These are phyloP conservation scores for Pinus tabuliformis DNA, from an alignment of 75 land plant genomes.

Conservation along the genomic window DNA sequence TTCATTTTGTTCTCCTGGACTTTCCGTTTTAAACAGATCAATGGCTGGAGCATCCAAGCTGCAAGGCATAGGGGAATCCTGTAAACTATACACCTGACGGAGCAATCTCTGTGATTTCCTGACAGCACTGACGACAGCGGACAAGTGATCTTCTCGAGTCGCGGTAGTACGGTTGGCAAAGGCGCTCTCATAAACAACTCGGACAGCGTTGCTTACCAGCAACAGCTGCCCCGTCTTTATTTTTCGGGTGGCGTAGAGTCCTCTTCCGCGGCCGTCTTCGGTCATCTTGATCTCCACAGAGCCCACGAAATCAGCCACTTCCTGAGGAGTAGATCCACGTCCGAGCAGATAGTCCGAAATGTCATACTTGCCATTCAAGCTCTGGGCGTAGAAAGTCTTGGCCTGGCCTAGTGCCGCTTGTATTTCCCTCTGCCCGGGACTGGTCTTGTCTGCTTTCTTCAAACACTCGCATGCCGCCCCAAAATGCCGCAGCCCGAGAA, in stretches of 20 bases:
- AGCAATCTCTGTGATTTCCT: slow-evolving; percentile 14
- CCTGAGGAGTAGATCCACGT: background rate
- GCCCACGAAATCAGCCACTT: slow-evolving; percentile 20
- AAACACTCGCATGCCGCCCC: background rate
- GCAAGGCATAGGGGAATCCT: background rate
- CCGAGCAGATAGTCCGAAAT: background rate
- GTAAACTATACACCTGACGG: slow-evolving; percentile 14
- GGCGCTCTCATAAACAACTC: background rate
- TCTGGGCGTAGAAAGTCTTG: background rate
- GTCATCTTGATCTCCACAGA: slow-evolving; percentile 13
- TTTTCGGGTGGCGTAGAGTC: slow-evolving; percentile 17
- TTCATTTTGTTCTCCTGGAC: background rate
- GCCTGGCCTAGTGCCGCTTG: background rate
- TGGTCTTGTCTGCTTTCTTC: background rate
- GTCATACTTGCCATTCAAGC: background rate
- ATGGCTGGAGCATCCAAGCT: background rate
- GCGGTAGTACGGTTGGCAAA: too few species aligned
- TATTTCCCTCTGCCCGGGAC: slow-evolving; percentile 12
- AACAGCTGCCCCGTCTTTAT: slow-evolving; percentile 24
- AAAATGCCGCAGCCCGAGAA: slow-evolving; percentile 20
- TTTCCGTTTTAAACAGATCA: slow-evolving; percentile 2
- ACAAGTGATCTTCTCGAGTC: background rate
- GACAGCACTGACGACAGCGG: background rate
- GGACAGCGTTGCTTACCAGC: slow-evolving; percentile 22
- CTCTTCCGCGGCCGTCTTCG: slow-evolving; percentile 21